Conservation (phyloP, 768 basidiomycete genomes). For the Artomyces pyxidatus region DNA sequence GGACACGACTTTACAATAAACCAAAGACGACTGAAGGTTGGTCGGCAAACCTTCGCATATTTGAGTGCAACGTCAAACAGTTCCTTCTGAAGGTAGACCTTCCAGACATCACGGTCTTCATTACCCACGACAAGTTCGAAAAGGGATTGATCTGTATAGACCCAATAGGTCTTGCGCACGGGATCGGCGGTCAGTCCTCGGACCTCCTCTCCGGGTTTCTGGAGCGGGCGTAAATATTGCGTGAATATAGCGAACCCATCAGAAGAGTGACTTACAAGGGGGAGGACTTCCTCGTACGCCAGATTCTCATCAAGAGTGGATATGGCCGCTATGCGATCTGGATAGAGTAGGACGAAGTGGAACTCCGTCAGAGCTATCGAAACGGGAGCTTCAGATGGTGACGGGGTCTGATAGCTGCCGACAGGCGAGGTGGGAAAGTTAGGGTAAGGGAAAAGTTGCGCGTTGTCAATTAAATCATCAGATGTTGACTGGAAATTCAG, state of each 20-base stretch:
- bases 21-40: too few relatives aligned
- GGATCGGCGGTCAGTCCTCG: conserved; percentile 77
- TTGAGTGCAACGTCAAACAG: conserved; percentile 72
- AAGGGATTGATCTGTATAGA: conserved; percentile 81
- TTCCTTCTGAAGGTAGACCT: conserved; percentile 72
- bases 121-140: conserved; percentile 82
- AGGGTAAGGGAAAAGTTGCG: conserved; percentile 77
- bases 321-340: conserved; percentile 67
- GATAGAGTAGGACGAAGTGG: conserved; percentile 83
- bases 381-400: conserved; percentile 41
- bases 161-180: conserved; percentile 87
- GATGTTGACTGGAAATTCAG: conserved; percentile 61
- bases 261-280: conserved; percentile 47
- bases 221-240: conserved; percentile 1
- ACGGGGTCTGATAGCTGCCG: conserved; percentile 17
- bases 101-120: conserved; percentile 94
- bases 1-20: too few relatives aligned
- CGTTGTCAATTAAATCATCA: conserved; percentile 70
- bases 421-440: conserved; percentile 27
- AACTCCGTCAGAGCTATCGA: conserved; percentile 86
- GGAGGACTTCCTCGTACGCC: conserved; percentile 77
- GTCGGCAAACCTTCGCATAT: conserved; percentile 76
- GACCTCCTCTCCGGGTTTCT: conserved; percentile 74
- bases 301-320: conserved; percentile 74
- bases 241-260: background rate